Evolutionary conservation across 305 asterid genomes (phyloP), one percentile per base, ranked within the genome.

Genomic region (Withania somnifera): DNA sequence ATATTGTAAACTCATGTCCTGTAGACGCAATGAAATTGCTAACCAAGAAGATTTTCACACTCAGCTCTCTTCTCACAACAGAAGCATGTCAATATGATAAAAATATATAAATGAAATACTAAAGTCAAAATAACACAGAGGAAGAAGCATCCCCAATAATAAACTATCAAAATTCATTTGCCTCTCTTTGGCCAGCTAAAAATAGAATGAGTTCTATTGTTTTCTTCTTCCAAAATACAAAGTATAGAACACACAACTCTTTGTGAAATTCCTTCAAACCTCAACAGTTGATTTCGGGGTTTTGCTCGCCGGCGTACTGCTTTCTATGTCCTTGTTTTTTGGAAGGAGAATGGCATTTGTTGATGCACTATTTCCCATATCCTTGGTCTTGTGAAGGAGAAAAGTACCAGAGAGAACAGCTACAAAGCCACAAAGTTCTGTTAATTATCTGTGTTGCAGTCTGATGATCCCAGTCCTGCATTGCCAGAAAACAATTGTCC

Each of bases 391-490:
- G 36, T 32, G 36, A 32, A 32, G 36, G 36, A 32, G 36, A 32
- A 32, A 32, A 32, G 36, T 32, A 32, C 36, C 36, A 32, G 5
- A 0, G 36, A 32, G 36, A 5, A 32, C 5, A 32, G 5, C 5
- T 32, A 32, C 5, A 32, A 32, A 32, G 36, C 36, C 36, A 32
- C 36, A 32, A 2, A 32, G 36, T 32, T 32, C 1, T 32, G 36
- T 32, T 32, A 88, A 32, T 32, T 32, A 32, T 32, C 36, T 32
- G 36, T 32, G 36, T 32, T 32, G 36, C 36, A 2, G 36, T 32
- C 36, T 32, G 5, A 32, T 32, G 36, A 32, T 32, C 36, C 36
- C 36, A 32, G 36, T 32, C 36, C 36, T 95, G 89, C 69, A 82
- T 69, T 57, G n/a, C 80, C 26, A 20, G 28, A n/a, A 30, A 51